Conservation (phyloP, 257 asterid species). For the Solanum etuberosum region DNA sequence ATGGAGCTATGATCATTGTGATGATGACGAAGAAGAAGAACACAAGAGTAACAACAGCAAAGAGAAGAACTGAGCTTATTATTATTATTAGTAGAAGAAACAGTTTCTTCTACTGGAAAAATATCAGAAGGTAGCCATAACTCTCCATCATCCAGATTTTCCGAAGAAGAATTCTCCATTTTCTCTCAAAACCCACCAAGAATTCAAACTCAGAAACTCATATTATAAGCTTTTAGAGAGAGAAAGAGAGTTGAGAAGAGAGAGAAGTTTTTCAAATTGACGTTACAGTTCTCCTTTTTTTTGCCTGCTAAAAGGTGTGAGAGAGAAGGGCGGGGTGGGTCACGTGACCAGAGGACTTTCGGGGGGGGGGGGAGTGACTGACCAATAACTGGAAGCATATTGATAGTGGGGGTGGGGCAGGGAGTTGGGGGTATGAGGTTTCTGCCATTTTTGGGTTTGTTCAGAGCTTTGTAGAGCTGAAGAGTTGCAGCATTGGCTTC, state of each 20-base stretch:
- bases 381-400: background rate
- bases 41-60: background rate
- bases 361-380: background rate
- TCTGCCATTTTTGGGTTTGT: background rate
- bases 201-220: background rate
- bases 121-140: constrained; percentile 24
- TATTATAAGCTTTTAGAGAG: background rate
- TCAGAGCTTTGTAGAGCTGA: background rate
- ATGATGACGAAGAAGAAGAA: background rate
- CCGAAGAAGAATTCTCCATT: constrained; percentile 15
- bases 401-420: background rate
- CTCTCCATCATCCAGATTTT: constrained; percentile 23
- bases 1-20: background rate
- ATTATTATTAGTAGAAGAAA: background rate
- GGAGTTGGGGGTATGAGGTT: background rate
- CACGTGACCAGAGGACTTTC: background rate
- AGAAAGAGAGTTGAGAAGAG: background rate
- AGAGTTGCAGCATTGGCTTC: background rate
- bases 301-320: background rate
- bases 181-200: background rate
- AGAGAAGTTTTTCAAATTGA: background rate
- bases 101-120: constrained; percentile 14
- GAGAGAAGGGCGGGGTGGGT: background rate
- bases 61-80: background rate
- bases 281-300: background rate